Evolutionary conservation across 495 filamentous ascomycete genomes (phyloP).

Genomic region (Podospora australis): DNA sequence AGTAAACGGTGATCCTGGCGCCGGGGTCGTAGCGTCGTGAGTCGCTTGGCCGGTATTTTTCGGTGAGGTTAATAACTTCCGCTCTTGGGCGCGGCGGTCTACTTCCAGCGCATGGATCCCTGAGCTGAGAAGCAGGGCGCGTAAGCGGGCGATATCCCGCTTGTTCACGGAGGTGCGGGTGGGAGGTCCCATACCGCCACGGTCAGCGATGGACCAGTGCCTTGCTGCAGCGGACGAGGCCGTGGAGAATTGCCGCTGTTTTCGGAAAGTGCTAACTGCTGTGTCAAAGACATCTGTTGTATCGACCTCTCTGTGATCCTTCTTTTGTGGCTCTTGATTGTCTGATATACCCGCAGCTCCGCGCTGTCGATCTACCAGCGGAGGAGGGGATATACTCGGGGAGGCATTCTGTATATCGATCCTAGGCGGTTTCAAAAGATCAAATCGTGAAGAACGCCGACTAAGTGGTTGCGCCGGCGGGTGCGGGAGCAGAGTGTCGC

Average conservation of each 20-base stretch:
- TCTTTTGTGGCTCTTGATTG: slow-evolving; percentile 25
- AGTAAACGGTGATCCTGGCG: neutral
- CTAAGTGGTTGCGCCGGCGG: slow-evolving; percentile 27
- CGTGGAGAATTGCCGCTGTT: slow-evolving; percentile 19
- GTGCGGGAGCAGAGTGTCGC: slow-evolving; percentile 7
- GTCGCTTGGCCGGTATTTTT: neutral
- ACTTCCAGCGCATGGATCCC: slow-evolving; percentile 84
- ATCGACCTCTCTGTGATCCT: slow-evolving; percentile 18
- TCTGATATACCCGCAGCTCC: slow-evolving; percentile 34
- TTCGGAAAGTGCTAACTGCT: slow-evolving; percentile 13
- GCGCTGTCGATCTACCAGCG: slow-evolving; percentile 12
- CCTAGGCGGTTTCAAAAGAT: slow-evolving; percentile 54
- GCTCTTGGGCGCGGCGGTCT: slow-evolving; percentile 52
- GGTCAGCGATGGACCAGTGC: slow-evolving; percentile 70
- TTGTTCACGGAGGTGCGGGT: slow-evolving; percentile 40
- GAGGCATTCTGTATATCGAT: slow-evolving; percentile 54
- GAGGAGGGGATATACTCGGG: slow-evolving; percentile 32
- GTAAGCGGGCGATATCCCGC: slow-evolving; percentile 66
- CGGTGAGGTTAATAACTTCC: slow-evolving; percentile 19
- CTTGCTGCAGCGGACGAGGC: slow-evolving; percentile 30
- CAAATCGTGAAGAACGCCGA: slow-evolving; percentile 41
- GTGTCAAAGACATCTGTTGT: slow-evolving; percentile 28
- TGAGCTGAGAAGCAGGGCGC: slow-evolving; percentile 68
- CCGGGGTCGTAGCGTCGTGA: neutral
- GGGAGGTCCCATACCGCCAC: slow-evolving; percentile 32